Base-by-base conservation (phyloP, 805 yeast genomes). In the Suhomyces faveliae region DNA sequence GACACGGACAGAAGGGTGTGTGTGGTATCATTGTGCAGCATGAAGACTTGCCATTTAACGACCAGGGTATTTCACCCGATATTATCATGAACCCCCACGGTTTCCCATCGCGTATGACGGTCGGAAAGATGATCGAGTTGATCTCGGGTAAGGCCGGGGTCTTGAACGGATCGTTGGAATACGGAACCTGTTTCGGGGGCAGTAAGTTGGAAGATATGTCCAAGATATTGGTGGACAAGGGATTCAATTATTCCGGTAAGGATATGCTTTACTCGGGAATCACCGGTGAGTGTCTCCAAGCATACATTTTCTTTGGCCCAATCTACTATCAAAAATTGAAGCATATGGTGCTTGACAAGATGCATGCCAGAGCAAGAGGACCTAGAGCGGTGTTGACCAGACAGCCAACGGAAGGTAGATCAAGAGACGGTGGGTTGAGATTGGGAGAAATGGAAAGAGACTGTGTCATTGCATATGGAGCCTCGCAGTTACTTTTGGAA, bases 51-150 rank as follows among this genome's bases (percentile, higher is more conserved):
- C 99, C 99, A 11, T 92, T 92, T 70, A 89, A 84, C 63, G 98
- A 94, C 58, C 80, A 84, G 49, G 99, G 99, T 64, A 80, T 94
- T 21, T 76, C 82, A 3, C 99, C 99, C 0, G 99, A 92, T 71
- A 91, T 92, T 55, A 92, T 92, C 61, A 92, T 92, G 97, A 92
- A 92, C 63, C 99, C 99, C 1, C 99, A 92, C 67, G 99, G 97
- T 74, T 94, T 92, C 85, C 99, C 99, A 53, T 92, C 98, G 29
- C 96, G 99, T 80, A 94, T 94, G 99, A 94, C 99, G 35, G 98
- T 94, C 15, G 99, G 99, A 50, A 94, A 94, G 70, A 92, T 94
- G 98, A 83, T 94, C 56, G 99, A 94, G 68, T 77, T 92, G 52
- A 87, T 94, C 20, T 87, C 96, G 25, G 99, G 99, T 57, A 94